Base-by-base conservation (phyloP, 768 basidiomycete genomes). In the Boletus reticulatus region DNA sequence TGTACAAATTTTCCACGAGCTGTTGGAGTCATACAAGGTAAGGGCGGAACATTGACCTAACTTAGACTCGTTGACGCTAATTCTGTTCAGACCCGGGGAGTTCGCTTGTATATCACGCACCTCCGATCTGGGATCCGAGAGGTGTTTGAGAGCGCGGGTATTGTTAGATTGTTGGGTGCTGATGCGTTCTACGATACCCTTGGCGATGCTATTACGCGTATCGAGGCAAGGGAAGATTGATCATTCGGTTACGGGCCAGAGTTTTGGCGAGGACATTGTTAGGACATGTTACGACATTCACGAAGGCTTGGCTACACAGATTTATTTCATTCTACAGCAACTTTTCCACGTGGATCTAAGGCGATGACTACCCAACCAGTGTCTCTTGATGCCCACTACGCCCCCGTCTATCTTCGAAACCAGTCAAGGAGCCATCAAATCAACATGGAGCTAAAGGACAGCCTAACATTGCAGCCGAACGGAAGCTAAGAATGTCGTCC, bases 1-100 rank as follows among this genome's bases (percentile, higher is more conserved):
- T 29, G 81, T 85, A 10, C 91, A 93, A 70, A 90, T 94, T 59
- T 85, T 95, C 64, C 78, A 80, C 55, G 93, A 95, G 67, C 71
- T 94, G 3, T 72, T 87, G 43, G 83, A 86, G 60, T 87, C 90
- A 14, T 94, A 97, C 72, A 78, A 81, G 72, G 92, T 88, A 61
- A 56, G 70, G 31, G 22, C 8, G 3, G 7, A 22, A 22, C 10
- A 20, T 16, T 10, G 6, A 27, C 17, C 20, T 19, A 17, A 17
- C 44, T 43, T 36, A n/a, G 0, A 20, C 37, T 17, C 20, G 8
- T 45, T 38, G 43, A 58, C 12, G 11, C 37, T 51, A 19, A 36
- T 20, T 34, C 12, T 45, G 32, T 8, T 6, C 61, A 81, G 79
- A 69, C 56, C 39, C 80, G 79, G 36, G 78, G 68, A 4, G 80